Conservation (phyloP, 2,329 filamentous ascomycete species). For the Paracoccidioides lutzii region DNA sequence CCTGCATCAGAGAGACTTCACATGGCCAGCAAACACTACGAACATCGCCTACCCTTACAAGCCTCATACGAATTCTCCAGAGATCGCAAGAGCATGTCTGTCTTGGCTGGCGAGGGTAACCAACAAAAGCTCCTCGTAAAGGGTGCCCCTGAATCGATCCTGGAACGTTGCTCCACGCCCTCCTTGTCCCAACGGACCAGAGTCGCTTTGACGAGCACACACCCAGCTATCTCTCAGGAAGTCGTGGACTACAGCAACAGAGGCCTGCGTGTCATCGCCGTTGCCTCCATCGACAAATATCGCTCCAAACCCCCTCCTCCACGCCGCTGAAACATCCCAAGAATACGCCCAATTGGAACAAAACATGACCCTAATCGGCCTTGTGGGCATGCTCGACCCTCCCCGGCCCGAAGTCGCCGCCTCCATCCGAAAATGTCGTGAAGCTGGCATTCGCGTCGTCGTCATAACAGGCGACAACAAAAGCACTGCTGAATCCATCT, state of each 20-base stretch:
- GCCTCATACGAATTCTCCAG: constrained; percentile 94
- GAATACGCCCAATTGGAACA: constrained; percentile 84
- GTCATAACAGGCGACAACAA: constrained; percentile 98
- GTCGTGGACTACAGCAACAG: constrained; percentile 81
- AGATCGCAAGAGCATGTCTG: constrained; percentile 98
- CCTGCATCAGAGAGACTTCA: constrained; percentile 54
- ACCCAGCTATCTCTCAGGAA: constrained; percentile 56
- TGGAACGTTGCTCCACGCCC: constrained; percentile 80
- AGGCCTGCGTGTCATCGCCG: constrained; percentile 85
- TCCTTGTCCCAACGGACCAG: constrained; percentile 68
- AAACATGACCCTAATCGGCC: constrained; percentile 82
- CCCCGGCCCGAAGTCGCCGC: constrained; percentile 79
- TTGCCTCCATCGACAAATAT: constrained; percentile 74
- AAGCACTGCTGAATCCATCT: constrained; percentile 95
- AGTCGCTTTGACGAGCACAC: constrained; percentile 56
- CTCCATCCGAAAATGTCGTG: constrained; percentile 78
- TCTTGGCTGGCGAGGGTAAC: constrained; percentile 60
- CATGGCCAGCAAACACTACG: constrained; percentile 73
- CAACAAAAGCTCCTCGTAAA: constrained; percentile 82
- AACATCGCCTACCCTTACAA: constrained; percentile 58
- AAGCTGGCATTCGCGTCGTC: constrained; percentile 89
- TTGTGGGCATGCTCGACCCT: constrained; percentile 93
- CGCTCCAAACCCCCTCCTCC: constrained; percentile 53
- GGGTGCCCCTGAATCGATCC: constrained; percentile 85
- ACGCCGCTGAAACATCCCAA: constrained; percentile 63